Evolutionary conservation across 2,329 filamentous ascomycete species (phyloP).

Genomic region (Cladobotryum protrusum): DNA sequence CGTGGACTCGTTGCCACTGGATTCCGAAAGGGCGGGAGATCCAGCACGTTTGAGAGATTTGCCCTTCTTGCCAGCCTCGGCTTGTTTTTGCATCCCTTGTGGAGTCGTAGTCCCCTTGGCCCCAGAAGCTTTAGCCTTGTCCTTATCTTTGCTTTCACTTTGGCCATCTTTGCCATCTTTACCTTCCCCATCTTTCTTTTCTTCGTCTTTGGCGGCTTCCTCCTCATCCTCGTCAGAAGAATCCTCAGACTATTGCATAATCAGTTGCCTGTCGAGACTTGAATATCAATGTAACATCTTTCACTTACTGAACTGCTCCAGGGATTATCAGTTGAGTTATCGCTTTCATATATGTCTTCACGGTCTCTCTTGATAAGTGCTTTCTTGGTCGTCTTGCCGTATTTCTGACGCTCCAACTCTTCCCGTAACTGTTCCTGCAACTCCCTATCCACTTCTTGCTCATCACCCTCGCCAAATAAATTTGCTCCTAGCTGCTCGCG

Average conservation of each 20-base stretch:
- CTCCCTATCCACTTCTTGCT: slow-evolving; percentile 68
- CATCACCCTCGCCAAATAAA: slow-evolving; percentile 64
- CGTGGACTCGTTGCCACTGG: slow-evolving; percentile 82
- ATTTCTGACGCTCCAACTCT: slow-evolving; percentile 60
- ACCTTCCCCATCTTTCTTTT: slow-evolving; percentile 50
- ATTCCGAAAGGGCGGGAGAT: slow-evolving; percentile 82
- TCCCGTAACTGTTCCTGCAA: slow-evolving; percentile 64
- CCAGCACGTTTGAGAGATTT: slow-evolving; percentile 74
- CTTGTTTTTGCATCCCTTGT: slow-evolving; percentile 40
- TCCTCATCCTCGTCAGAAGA: slow-evolving; percentile 31
- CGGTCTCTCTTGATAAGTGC: slow-evolving; percentile 78
- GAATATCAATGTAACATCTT: neutral
- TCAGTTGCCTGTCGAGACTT: slow-evolving; percentile 16
- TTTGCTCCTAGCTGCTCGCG: slow-evolving; percentile 83
- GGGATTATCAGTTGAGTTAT: slow-evolving; percentile 43
- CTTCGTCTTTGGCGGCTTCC: slow-evolving; percentile 29
- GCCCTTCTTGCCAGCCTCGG: slow-evolving; percentile 40
- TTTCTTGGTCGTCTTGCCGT: slow-evolving; percentile 74
- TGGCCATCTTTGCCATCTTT: slow-evolving; percentile 53
- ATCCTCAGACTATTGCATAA: slow-evolving; percentile 39
- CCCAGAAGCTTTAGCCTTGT: slow-evolving; percentile 49
- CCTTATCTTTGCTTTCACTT: slow-evolving; percentile 49
- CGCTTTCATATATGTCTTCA: slow-evolving; percentile 78
- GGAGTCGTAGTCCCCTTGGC: slow-evolving; percentile 62
- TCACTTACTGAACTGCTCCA: slow-evolving; percentile 33